These are phyloP conservation scores for Myrica gale DNA, from an alignment of 306 rosid genomes.

Conservation along the genomic window DNA sequence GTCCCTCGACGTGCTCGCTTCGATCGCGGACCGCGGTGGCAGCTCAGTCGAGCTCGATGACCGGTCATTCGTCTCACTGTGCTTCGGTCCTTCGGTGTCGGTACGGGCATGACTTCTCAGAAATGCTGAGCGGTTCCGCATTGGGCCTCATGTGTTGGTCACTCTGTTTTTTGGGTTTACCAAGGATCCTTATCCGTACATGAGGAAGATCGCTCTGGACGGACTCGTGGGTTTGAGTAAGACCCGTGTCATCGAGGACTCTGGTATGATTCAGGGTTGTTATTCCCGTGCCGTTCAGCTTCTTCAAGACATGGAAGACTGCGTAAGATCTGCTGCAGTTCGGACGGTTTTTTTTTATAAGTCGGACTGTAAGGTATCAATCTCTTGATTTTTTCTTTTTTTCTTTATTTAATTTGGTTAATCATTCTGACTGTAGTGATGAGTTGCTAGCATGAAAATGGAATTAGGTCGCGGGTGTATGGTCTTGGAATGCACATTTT, in stretches of 20 bases:
- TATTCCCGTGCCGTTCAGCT: slow-evolving; percentile 65
- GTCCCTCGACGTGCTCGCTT: slow-evolving; percentile 38
- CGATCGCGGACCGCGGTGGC: slow-evolving; percentile 29
- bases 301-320: slow-evolving; percentile 59
- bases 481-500: too few relatives aligned
- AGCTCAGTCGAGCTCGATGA: slow-evolving; percentile 44
- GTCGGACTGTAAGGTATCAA: slow-evolving; percentile 50
- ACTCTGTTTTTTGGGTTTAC: slow-evolving; percentile 68
- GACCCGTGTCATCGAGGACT: slow-evolving; percentile 37
- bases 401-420: neutral
- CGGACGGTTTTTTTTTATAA: too few relatives aligned
- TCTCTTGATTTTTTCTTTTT: neutral
- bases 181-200: slow-evolving; percentile 74
- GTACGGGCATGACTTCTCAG: slow-evolving; percentile 62
- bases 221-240: slow-evolving; percentile 59
- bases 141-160: slow-evolving; percentile 45
- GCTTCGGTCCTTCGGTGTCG: slow-evolving; percentile 52
- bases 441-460: neutral
- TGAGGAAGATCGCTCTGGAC: slow-evolving; percentile 63
- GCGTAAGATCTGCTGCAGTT: slow-evolving; percentile 59
- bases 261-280: slow-evolving; percentile 54
- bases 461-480: neutral
- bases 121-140: slow-evolving; percentile 48
- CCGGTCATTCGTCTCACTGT: slow-evolving; percentile 53
- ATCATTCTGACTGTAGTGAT: neutral